These are phyloP conservation scores for Cruciata laevipes DNA, from an alignment of 257 asterid genomes.

Conservation along the genomic window DNA sequence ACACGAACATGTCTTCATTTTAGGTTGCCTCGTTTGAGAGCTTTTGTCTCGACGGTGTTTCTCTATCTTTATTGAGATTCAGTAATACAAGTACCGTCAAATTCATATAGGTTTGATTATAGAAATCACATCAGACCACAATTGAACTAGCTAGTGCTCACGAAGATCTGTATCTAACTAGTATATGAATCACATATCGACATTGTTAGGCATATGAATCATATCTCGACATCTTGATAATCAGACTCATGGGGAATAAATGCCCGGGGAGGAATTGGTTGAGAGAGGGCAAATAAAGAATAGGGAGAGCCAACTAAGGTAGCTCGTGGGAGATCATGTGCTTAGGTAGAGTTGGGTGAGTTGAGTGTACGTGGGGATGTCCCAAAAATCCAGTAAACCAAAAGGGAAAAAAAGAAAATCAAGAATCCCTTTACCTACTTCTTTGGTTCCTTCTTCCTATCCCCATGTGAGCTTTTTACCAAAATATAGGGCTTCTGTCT, in stretches of 20 bases:
- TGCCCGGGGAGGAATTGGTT: background rate
- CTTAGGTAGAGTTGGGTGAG: conserved; percentile 43
- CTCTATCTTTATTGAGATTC: too few species aligned
- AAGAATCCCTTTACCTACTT: conserved; percentile 44
- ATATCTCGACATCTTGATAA: background rate
- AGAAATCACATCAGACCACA: too few species aligned
- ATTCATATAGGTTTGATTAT: too few species aligned
- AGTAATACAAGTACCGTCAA: too few species aligned
- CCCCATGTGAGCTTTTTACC: conserved; percentile 39
- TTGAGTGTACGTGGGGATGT: conserved; percentile 34
- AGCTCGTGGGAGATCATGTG: conserved; percentile 57
- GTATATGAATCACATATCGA: too few species aligned
- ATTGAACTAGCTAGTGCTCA: too few species aligned
- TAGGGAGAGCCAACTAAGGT: conserved; percentile 33
- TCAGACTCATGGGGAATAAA: background rate
- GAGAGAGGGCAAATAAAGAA: background rate
- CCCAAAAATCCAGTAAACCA: conserved; percentile 26
- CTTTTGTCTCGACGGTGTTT: too few species aligned
- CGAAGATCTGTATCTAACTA: too few species aligned
- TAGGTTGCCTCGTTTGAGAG: too few species aligned
- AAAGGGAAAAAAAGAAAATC: background rate
- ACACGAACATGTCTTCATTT: too few species aligned
- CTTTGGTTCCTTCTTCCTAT: conserved; percentile 31
- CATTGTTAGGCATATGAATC: too few species aligned
- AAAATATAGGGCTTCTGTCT: conserved; percentile 30